These are phyloP conservation scores for Triangularia setosa DNA, from an alignment of 2,329 filamentous ascomycete genomes.

Conservation along the genomic window DNA sequence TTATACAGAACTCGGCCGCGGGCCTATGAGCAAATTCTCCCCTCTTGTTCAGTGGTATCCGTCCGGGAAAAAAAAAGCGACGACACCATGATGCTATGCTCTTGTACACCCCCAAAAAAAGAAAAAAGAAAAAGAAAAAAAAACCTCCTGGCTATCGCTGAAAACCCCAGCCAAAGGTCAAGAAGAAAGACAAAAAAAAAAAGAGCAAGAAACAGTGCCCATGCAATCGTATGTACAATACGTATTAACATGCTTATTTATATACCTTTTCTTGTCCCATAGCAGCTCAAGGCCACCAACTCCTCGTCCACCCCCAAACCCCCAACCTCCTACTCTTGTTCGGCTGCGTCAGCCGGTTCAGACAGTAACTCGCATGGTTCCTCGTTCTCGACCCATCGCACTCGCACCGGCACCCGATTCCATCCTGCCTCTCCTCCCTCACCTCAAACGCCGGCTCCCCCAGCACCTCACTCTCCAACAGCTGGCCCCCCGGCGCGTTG, in stretches of 20 bases:
- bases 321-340: constrained; percentile 30
- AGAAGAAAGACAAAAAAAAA: background rate
- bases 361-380: constrained; percentile 35
- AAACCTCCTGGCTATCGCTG: no score
- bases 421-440: constrained; percentile 32
- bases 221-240: background rate
- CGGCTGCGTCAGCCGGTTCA: constrained; percentile 37
- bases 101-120: no score
- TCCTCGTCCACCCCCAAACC: constrained; percentile 19
- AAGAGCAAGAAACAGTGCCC: background rate
- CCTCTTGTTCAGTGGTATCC: no score
- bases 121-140: no score
- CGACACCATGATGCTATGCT: no score
- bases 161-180: no score
- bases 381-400: constrained; percentile 34
- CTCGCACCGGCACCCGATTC: constrained; percentile 40
- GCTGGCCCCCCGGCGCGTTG: constrained; percentile 37
- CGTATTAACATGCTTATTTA: background rate
- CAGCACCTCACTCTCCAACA: constrained; percentile 31
- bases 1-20: no score
- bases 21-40: no score
- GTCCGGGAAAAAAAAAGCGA: no score
- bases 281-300: constrained; percentile 26
- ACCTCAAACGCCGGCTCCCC: constrained; percentile 25
- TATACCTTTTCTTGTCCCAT: background rate